Evolutionary conservation across 257 asterid species (phyloP).

Genomic region (Primulina eburnea): DNA sequence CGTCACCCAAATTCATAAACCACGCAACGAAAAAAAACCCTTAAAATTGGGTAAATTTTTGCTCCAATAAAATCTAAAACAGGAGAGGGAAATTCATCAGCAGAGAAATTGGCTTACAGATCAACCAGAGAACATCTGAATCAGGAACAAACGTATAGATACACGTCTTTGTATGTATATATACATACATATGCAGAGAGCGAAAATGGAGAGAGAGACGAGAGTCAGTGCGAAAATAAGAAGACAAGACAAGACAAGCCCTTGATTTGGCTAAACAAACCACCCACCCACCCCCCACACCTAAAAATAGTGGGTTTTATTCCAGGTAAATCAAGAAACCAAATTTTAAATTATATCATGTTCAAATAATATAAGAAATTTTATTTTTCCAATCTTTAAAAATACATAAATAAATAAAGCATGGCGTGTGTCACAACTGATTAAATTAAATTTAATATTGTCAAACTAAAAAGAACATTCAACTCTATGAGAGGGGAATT

Average conservation of each 20-base stretch:
- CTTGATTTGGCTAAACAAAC: not conserved
- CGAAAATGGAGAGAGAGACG: constrained; percentile 2
- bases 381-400: too few species aligned
- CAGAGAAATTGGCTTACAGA: constrained; percentile 47
- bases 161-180: constrained; percentile 16
- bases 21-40: constrained; percentile 12
- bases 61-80: constrained; percentile 17
- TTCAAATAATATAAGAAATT: too few species aligned
- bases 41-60: constrained; percentile 24
- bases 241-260: not conserved
- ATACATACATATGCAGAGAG: not conserved
- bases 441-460: too few species aligned
- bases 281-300: not conserved
- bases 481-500: not conserved
- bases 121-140: constrained; percentile 34
- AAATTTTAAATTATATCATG: too few species aligned
- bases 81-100: constrained; percentile 18
- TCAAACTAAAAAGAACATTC: not conserved
- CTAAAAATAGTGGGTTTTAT: not conserved
- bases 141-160: constrained; percentile 25
- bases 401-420: too few species aligned
- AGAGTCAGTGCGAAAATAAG: too few species aligned
- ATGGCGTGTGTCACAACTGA: not conserved
- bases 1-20: constrained; percentile 22
- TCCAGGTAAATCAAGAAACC: too few species aligned